Percentiles rank a stretch among this genome's conserved stretches.
phyloP scores from a whole-genome alignment of 139 green algal genomes.

The Picochlorum sp. region DNA sequence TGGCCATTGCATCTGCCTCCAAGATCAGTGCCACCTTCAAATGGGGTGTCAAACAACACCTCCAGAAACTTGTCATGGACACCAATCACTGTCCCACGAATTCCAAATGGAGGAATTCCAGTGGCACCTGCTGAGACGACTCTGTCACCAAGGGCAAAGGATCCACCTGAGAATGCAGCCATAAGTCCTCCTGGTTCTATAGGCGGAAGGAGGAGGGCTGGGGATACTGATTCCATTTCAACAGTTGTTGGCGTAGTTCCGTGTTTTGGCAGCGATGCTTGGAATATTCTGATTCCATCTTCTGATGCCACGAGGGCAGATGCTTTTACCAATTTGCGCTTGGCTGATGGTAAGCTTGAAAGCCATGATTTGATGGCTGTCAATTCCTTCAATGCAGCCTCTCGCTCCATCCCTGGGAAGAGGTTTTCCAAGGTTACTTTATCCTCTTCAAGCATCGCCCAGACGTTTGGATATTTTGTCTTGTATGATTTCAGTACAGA shows the following conservation, averaged over 20 bases:
- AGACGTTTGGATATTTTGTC: constrained; percentile 41
- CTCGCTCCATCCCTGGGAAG: constrained; percentile 11
- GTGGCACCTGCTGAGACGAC: constrained; percentile 45
- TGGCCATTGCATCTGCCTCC: constrained; percentile 28
- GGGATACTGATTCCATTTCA: constrained; percentile 67
- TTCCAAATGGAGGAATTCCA: constrained; percentile 62
- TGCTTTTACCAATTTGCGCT: constrained; percentile 62
- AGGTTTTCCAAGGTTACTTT: constrained; percentile 8
- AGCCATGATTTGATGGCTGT: constrained; percentile 50
- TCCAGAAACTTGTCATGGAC: constrained; percentile 61
- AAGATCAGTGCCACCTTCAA: constrained; percentile 40
- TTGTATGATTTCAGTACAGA: constrained; percentile 57
- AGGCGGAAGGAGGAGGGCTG: constrained; percentile 67
- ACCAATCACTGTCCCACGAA: constrained; percentile 49
- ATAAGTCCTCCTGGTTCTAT: constrained; percentile 12
- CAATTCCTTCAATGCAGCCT: constrained; percentile 12
- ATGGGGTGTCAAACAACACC: constrained; percentile 45
- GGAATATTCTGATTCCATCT: constrained; percentile 58
- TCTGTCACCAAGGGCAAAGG: constrained; percentile 75
- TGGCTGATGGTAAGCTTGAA: constrained; percentile 47
- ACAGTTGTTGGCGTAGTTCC: constrained; percentile 10
- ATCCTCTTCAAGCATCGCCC: constrained; percentile 25
- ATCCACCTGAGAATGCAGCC: constrained; percentile 52
- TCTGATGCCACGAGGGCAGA: constrained; percentile 53
- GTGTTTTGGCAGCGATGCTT: constrained; percentile 32